Base-by-base conservation (phyloP, 768 basidiomycete genomes). In the Lactarius sanguifluus region DNA sequence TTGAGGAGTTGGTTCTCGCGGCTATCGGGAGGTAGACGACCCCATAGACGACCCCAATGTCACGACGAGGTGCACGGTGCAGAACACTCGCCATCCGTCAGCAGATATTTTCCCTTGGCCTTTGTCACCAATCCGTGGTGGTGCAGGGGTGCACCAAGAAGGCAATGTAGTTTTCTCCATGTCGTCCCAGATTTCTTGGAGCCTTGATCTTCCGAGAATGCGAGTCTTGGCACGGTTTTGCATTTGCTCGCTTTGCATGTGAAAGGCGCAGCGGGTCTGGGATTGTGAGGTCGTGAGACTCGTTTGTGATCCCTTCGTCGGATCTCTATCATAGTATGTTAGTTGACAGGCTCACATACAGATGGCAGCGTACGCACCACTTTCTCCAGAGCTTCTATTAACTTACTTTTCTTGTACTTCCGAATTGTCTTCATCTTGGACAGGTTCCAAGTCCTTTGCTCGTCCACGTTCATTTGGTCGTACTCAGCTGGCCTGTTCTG, bases 41-140 rank as follows among this genome's bases (percentile, higher is more conserved):
- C 45, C 45, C 45, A 47, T n/a, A 45, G 45, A n/a, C n/a, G n/a
- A 4, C 45, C 45, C 45, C 10, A 45, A 10, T n/a, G 45, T 45
- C n/a, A 45, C n/a, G n/a, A 45, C n/a, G 45, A 45, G 45, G 8
- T 45, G 45, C 45, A 45, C 56, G 10, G 68, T 65, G 50, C 63
- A 67, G 9, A 64, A 47, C 1, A 62, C 64, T 1, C 68, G 52
- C 73, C 73, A 75, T 55, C 72, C 60, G 54, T 74, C 72, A 1
- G 74, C 74, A n/a, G 43, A 61, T 3, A 75, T 64, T 28, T 74
- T 75, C 6, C 74, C 74, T 38, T 69, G 66, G 15, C 30, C 40
- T 15, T 66, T 54, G 15, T 59, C 69, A 13, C 74, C 74, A 15
- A 70, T 55, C 25, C 61, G 50, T 41, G 32, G 20, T 1, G 70